phyloP scores from a whole-genome alignment of 2,329 filamentous ascomycete species.

The Neonectria coccinea region DNA sequence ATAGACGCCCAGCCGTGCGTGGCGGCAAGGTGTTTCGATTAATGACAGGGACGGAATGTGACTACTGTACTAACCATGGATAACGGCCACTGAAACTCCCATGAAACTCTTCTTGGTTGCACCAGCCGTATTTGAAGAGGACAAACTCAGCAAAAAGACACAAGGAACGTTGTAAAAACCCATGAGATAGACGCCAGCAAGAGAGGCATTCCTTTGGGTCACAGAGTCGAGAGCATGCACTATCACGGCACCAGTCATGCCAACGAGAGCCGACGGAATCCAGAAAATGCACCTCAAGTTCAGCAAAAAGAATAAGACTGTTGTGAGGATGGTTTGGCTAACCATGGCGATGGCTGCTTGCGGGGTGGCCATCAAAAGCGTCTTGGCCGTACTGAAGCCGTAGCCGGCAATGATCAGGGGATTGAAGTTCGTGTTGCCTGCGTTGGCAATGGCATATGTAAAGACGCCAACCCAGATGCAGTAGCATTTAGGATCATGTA shows the following conservation, averaged over 20 bases:
- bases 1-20: too few relatives aligned
- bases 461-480: constrained; percentile 50
- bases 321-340: constrained; percentile 35
- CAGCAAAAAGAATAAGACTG: constrained; percentile 43
- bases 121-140: constrained; percentile 47
- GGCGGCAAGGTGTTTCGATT: too few relatives aligned
- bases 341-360: constrained; percentile 50
- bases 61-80: constrained; percentile 37
- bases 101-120: constrained; percentile 50
- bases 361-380: constrained; percentile 48
- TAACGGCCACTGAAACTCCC: constrained; percentile 44
- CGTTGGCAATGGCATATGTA: constrained; percentile 75
- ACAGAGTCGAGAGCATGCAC: constrained; percentile 39
- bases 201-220: constrained; percentile 37
- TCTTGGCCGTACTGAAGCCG: constrained; percentile 47
- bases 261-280: constrained; percentile 41
- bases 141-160: constrained; percentile 43
- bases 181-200: constrained; percentile 50
- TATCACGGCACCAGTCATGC: constrained; percentile 44
- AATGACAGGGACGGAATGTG: too few relatives aligned
- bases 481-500: constrained; percentile 40
- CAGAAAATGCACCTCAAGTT: constrained; percentile 49
- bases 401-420: constrained; percentile 70
- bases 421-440: constrained; percentile 74
- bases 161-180: constrained; percentile 49